A percentile compares a stretch with the other conserved stretches of the same genome.
Evolutionary conservation across 371 early-diverging fungal genomes (phyloP).

Genomic region (Smittium culicis): DNA sequence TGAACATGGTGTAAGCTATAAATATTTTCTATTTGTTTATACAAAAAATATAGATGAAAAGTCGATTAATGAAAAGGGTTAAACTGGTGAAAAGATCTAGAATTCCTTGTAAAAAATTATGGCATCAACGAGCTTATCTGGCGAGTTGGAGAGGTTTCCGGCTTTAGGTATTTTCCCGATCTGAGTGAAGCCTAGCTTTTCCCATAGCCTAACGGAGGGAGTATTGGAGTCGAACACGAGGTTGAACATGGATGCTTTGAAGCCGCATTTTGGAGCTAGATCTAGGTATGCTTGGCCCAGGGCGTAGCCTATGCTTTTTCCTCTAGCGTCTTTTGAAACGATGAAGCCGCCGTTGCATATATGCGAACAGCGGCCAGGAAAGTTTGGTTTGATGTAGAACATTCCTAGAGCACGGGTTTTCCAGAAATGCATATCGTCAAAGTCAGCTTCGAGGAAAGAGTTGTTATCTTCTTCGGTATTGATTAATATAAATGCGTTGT

Average conservation of each 20-base stretch:
- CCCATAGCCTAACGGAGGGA: conserved; percentile 3
- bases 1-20: neutral
- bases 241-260: conserved; percentile 2
- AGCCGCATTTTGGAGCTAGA: neutral
- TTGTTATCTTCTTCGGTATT: neutral
- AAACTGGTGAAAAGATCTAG: neutral
- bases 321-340: neutral
- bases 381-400: conserved; percentile 10
- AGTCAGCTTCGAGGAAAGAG: neutral
- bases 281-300: neutral
- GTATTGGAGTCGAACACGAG: conserved; percentile 1
- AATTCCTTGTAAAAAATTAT: conserved; percentile 6
- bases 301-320: neutral
- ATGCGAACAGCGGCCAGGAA: conserved; percentile 7
- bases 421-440: neutral
- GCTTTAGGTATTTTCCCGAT: conserved; percentile 8
- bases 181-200: neutral
- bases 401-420: neutral
- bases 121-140: conserved; percentile 6
- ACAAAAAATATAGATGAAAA: neutral
- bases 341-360: conserved; percentile 9
- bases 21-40: neutral
- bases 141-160: neutral
- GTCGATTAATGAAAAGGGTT: too few relatives aligned
- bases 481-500: conserved; percentile 2